phyloP scores from a whole-genome alignment of 2,329 filamentous ascomycete genomes.

The Cadophora malorum region DNA sequence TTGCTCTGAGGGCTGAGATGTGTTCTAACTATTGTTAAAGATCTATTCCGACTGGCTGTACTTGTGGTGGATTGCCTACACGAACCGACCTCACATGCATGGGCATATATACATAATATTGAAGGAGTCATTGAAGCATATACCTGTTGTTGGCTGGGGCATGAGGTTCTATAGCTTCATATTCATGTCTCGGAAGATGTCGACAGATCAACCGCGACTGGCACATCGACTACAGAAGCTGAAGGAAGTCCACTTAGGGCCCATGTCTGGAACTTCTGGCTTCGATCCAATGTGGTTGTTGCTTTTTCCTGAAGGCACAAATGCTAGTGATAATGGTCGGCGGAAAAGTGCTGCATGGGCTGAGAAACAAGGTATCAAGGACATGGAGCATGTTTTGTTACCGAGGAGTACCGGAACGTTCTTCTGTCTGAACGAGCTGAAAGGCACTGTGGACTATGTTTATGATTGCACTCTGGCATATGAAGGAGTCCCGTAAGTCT shows the following conservation, averaged over 20 bases:
- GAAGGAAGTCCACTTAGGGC: constrained; percentile 61
- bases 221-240: constrained; percentile 76
- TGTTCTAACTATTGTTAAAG: constrained; percentile 43
- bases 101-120: constrained; percentile 90
- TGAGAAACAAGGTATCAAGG: constrained; percentile 73
- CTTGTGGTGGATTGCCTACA: constrained; percentile 93
- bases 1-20: background rate
- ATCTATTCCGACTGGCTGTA: constrained; percentile 94
- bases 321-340: constrained; percentile 73
- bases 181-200: constrained; percentile 90
- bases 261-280: constrained; percentile 58
- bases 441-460: constrained; percentile 77
- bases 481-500: constrained; percentile 89
- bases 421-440: constrained; percentile 80
- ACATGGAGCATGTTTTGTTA: constrained; percentile 76
- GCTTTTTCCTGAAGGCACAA: constrained; percentile 88
- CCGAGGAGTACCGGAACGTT: constrained; percentile 82
- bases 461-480: constrained; percentile 97
- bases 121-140: constrained; percentile 83
- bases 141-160: constrained; percentile 80
- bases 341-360: constrained; percentile 78
- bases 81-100: constrained; percentile 75
- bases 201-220: constrained; percentile 77
- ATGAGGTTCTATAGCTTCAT: constrained; percentile 91
- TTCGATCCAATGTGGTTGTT: constrained; percentile 88